phyloP scores from a whole-genome alignment of 2,329 filamentous ascomycete species.

The Pseudogymnoascus sp. region DNA sequence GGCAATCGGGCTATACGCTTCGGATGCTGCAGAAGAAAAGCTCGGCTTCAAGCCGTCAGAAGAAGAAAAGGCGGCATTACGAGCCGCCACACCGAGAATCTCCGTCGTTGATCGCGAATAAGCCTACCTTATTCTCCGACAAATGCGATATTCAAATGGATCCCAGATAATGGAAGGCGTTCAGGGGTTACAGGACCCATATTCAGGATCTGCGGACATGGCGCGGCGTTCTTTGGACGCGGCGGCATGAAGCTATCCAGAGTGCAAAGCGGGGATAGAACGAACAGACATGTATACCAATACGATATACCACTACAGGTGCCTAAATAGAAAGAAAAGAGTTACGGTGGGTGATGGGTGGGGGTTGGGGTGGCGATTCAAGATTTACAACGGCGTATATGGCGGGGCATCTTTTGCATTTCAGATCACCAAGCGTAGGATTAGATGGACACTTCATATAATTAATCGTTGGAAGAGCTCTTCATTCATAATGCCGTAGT shows the following conservation, averaged over 20 bases:
- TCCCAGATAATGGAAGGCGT: neutral
- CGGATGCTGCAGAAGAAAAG: conserved; percentile 66
- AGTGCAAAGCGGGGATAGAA: neutral
- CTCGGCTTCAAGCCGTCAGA: conserved; percentile 68
- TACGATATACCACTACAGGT: neutral
- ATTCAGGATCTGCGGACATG: neutral
- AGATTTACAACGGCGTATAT: neutral
- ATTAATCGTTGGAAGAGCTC: conserved; percentile 17
- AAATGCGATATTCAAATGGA: neutral
- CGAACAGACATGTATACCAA: neutral
- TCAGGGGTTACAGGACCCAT: neutral
- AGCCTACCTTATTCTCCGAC: neutral
- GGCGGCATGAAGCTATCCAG: neutral
- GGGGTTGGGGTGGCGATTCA: neutral
- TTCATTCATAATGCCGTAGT: conserved; percentile 13
- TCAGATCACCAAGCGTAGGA: neutral
- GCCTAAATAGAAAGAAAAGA: neutral
- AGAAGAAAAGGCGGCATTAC: conserved; percentile 63
- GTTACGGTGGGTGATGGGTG: neutral
- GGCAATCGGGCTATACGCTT: conserved; percentile 62
- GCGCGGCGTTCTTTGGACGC: neutral
- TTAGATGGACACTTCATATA: neutral
- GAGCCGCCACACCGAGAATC: conserved; percentile 56
- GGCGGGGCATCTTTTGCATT: neutral
- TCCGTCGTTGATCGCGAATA: conserved; percentile 48